Base-by-base conservation (phyloP, 2,329 filamentous ascomycete species). In the Blumeria graminis region DNA sequence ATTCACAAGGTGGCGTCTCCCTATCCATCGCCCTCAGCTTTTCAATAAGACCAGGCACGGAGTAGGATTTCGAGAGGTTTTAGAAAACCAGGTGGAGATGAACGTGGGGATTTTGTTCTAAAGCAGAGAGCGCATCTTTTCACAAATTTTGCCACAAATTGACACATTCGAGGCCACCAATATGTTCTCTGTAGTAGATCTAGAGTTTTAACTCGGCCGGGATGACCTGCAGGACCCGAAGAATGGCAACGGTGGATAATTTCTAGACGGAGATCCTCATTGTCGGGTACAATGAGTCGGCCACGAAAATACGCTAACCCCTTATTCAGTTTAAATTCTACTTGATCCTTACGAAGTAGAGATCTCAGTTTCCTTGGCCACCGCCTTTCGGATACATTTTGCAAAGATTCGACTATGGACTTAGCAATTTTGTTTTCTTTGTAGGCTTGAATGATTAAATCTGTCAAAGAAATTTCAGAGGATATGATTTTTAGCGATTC, bases 71-170 rank as follows among this genome's bases (percentile, higher is more conserved):
- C 22, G 5, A 57, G 45, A 3, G 56, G 56, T 16, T 57, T 35
- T 32, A 57, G 36, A 13, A 57, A 52, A 34, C 56, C 56, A 6
- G 56, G 52, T n/a, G 56, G 55, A 6, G 22, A 22, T 14, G 38
- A 32, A 3, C 16, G n/a, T 22, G 51, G 33, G 11, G 33, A 36
- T 18, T 54, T 36, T 36, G 51, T 41, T 22, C 51, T 9, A 38
- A 36, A 16, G 33, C 51, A 54, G 10, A 41, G 14, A n/a, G 22
- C 11, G 36, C 51, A 54, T 8, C 14, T 16, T 28, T 54, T 54
- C 7, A 54, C 28, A 34, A 36, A 54, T 2, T 18, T 18, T 36
- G 13, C 18, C n/a, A 54, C 46, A 48, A n/a, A n/a, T n/a, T 48
- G 10, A n/a, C 13, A 10, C 43, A 48, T 48, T 22, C 43, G 2